phyloP scores from a whole-genome alignment of 768 basidiomycete species.

The Tricholomella constricta region DNA sequence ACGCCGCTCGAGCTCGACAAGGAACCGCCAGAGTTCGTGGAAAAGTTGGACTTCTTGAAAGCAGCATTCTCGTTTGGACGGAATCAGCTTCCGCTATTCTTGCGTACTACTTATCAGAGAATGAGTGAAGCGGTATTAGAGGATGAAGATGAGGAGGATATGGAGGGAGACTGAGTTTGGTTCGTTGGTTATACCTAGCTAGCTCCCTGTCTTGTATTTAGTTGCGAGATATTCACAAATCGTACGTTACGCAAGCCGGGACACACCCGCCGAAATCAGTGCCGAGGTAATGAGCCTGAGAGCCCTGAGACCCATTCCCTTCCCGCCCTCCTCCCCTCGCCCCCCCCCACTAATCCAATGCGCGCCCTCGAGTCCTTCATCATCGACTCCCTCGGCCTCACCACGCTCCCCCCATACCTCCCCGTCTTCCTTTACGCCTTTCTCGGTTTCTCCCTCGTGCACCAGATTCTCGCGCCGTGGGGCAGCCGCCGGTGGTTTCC shows the following conservation, averaged over 20 bases:
- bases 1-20: slow-evolving; percentile 65
- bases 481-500: slow-evolving; percentile 50
- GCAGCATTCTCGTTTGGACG: slow-evolving; percentile 68
- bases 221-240: not conserved
- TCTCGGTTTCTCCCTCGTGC: slow-evolving; percentile 57
- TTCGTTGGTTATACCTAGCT: too few species aligned
- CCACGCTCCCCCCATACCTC: slow-evolving; percentile 56
- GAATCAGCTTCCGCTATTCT: slow-evolving; percentile 67
- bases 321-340: not conserved
- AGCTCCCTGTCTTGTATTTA: too few species aligned
- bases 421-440: slow-evolving; percentile 56
- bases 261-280: not conserved
- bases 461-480: slow-evolving; percentile 58
- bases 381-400: slow-evolving; percentile 42
- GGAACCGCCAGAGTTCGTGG: slow-evolving; percentile 56
- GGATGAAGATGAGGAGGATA: slow-evolving; percentile 10
- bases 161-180: not conserved
- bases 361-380: slow-evolving; percentile 11
- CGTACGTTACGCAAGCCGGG: not conserved
- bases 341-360: not conserved
- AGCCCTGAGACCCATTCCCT: not conserved
- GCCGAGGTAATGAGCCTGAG: not conserved
- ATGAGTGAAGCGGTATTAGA: slow-evolving; percentile 38
- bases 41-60: slow-evolving; percentile 61
- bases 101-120: slow-evolving; percentile 58